These are phyloP conservation scores for Calonectria multiphialidica DNA, from an alignment of 2,329 filamentous ascomycete species.

Conservation along the genomic window DNA sequence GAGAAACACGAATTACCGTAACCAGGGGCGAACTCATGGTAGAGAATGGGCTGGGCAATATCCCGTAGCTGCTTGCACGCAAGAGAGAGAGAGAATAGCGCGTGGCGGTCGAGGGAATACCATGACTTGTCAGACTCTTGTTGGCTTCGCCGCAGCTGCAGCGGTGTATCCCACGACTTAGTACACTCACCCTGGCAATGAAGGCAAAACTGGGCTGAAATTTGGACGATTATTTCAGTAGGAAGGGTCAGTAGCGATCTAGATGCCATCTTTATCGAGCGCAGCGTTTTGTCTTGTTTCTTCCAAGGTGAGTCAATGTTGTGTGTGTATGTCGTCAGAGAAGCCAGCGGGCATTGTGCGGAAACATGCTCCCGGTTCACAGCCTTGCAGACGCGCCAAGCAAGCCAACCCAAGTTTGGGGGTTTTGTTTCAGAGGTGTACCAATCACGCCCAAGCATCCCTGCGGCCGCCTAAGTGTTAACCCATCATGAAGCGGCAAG, in stretches of 20 bases:
- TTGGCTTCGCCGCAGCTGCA: background rate
- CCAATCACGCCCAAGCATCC: background rate
- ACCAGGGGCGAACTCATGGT: conserved; percentile 21
- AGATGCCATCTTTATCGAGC: background rate
- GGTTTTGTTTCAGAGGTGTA: background rate
- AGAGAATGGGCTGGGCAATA: conserved; percentile 15
- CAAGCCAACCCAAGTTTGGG: background rate
- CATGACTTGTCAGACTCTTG: background rate
- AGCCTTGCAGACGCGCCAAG: conserved; percentile 1
- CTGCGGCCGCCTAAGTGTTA: background rate
- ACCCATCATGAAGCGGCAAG: background rate
- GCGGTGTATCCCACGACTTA: conserved; percentile 15
- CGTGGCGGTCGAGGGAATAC: conserved; percentile 19
- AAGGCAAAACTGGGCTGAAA: conserved; percentile 21
- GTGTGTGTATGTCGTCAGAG: background rate
- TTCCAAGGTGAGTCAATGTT: background rate
- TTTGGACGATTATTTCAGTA: background rate
- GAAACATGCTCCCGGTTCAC: background rate
- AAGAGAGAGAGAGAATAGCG: conserved; percentile 17
- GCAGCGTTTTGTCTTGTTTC: background rate
- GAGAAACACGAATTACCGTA: conserved; percentile 17
- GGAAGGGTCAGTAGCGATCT: background rate
- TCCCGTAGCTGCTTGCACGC: conserved; percentile 5
- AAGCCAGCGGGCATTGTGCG: background rate
- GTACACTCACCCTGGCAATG: conserved; percentile 13